Evolutionary conservation across 192 early-diverging fungal genomes (phyloP).

Genomic region (Rhizophagus sp.): DNA sequence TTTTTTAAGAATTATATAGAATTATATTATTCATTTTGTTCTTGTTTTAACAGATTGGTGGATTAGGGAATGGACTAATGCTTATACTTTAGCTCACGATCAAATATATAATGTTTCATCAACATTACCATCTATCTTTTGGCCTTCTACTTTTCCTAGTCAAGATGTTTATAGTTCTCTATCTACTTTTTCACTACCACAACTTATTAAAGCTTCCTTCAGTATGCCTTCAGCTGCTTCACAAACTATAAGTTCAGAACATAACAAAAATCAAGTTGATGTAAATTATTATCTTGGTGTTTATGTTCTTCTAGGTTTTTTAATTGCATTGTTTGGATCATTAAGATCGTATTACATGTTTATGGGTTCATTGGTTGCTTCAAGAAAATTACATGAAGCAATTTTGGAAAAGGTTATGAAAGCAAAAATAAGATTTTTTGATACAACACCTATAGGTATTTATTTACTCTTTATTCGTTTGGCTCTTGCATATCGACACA

Average conservation of each 20-base stretch:
- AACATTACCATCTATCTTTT: background rate
- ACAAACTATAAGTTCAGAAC: conserved; percentile 12
- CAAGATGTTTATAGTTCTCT: background rate
- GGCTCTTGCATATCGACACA: conserved; percentile 22
- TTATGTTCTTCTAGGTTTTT: conserved; percentile 61
- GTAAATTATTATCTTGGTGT: conserved; percentile 62
- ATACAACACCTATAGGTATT: conserved; percentile 81
- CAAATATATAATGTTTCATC: background rate
- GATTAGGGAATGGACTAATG: conserved; percentile 28
- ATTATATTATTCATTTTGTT: background rate
- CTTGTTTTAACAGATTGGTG: conserved; percentile 27
- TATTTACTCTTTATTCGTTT: background rate
- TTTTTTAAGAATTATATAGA: background rate
- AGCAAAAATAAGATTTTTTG: conserved; percentile 85
- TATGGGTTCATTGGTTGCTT: conserved; percentile 58
- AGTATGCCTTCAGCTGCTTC: background rate
- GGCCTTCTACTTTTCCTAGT: background rate
- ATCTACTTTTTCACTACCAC: background rate
- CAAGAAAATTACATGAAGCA: conserved; percentile 53
- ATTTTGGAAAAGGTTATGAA: conserved; percentile 59
- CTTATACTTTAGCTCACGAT: background rate
- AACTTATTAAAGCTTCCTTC: background rate
- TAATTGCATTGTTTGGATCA: conserved; percentile 40
- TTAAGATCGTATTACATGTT: conserved; percentile 46
- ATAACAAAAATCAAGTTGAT: conserved; percentile 40